These are phyloP conservation scores for Camellia oleifera DNA, from an alignment of 179 eudicot genomes.

Conservation along the genomic window DNA sequence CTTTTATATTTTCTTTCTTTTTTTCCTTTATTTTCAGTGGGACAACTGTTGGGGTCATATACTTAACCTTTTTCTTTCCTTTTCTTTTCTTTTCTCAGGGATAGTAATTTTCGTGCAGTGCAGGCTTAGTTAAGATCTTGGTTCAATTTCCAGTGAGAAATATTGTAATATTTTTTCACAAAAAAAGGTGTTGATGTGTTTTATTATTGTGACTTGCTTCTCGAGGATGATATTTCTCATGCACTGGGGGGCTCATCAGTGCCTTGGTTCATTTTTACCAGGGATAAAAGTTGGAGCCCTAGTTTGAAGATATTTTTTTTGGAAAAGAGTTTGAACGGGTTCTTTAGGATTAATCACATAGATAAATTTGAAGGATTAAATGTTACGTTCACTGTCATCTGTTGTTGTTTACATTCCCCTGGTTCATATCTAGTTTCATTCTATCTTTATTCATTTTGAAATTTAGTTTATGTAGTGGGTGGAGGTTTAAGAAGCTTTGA, in stretches of 20 bases:
- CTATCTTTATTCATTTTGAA: neutral
- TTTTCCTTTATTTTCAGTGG: neutral
- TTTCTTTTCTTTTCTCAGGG: neutral
- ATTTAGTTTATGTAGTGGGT: too few relatives aligned
- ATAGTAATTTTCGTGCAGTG: constrained; percentile 11
- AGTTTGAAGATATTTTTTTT: neutral
- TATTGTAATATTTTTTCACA: constrained; percentile 9
- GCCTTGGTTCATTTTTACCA: neutral
- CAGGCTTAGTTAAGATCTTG: constrained; percentile 10
- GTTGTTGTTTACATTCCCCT: neutral
- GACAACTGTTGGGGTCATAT: neutral
- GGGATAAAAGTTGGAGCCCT: neutral
- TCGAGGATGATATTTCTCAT: neutral
- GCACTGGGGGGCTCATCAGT: neutral
- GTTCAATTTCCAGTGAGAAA: constrained; percentile 13
- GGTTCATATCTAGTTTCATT: neutral
- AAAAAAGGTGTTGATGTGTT: neutral
- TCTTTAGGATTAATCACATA: neutral
- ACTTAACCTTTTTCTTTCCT: neutral
- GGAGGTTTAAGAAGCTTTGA: neutral
- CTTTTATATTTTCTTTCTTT: neutral
- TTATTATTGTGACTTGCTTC: neutral
- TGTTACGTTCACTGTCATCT: neutral
- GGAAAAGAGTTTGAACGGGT: too few relatives aligned
- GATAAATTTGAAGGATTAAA: neutral